Conservation (phyloP, 495 filamentous ascomycete genomes). For the Hyaloscypha finlandica region DNA sequence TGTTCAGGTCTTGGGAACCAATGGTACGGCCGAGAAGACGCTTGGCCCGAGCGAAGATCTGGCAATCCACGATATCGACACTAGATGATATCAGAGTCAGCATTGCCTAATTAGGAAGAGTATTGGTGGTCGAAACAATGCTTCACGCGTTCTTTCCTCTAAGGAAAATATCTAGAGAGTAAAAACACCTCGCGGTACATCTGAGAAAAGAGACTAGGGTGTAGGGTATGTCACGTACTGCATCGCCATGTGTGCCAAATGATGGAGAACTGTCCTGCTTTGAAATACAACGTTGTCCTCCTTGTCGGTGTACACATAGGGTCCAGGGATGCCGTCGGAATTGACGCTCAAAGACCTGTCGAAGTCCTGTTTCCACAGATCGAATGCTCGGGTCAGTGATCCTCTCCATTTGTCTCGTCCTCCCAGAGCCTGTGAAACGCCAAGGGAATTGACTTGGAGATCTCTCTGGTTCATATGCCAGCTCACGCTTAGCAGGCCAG, state of each 20-base stretch:
- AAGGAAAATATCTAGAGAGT: no score
- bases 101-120: no score
- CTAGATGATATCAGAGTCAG: no score
- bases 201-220: no score
- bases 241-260: constrained; percentile 96
- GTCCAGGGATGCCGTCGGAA: constrained; percentile 40
- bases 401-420: constrained; percentile 92
- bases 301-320: constrained; percentile 45
- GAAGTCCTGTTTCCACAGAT: constrained; percentile 93
- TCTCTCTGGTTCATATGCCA: constrained; percentile 99
- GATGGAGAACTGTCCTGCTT: constrained; percentile 84
- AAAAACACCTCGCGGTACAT: no score
- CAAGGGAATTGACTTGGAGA: constrained; percentile 87
- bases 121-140: no score
- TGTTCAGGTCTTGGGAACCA: constrained; percentile 75
- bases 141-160: no score
- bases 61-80: constrained; percentile 95
- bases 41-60: constrained; percentile 88
- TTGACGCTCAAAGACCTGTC: constrained; percentile 68
- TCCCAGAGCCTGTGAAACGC: constrained; percentile 74
- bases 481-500: constrained; percentile 87
- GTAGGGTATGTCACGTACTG: constrained; percentile 42
- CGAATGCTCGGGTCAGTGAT: constrained; percentile 84
- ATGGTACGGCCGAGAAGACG: constrained; percentile 85
- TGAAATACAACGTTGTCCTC: constrained; percentile 84